Conservation (phyloP, 495 filamentous ascomycete species). For the Tricharina praecox region DNA sequence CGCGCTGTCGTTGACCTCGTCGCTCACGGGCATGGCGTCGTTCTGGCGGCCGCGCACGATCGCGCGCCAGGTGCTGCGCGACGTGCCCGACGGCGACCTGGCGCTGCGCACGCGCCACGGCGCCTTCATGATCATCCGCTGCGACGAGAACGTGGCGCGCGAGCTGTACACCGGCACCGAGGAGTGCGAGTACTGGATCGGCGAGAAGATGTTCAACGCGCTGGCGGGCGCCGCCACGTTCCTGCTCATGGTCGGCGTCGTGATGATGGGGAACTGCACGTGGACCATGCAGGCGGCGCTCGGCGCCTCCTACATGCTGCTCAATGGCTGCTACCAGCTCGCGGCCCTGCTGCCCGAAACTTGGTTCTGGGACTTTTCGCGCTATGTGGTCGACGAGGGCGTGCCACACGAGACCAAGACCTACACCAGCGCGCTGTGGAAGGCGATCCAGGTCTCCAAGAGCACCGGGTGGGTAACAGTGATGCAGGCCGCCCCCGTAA, state of each 20-base stretch:
- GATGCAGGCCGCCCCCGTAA: slow-evolving; percentile 1
- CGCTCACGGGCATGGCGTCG: slow-evolving; percentile 37
- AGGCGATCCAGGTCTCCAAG: neutral
- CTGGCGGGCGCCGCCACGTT: slow-evolving; percentile 43
- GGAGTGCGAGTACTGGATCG: slow-evolving; percentile 36
- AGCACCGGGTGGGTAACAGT: slow-evolving; percentile 1
- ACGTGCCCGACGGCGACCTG: slow-evolving; percentile 42
- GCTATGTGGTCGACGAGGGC: slow-evolving; percentile 1
- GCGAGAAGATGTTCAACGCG: slow-evolving; percentile 30
- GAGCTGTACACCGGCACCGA: slow-evolving; percentile 48
- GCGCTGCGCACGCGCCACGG: slow-evolving; percentile 39
- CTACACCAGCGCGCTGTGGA: neutral
- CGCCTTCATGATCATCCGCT: slow-evolving; percentile 43
- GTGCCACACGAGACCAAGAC: neutral
- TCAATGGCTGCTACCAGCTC: slow-evolving; percentile 46
- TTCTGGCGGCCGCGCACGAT: slow-evolving; percentile 39
- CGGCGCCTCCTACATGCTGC: slow-evolving; percentile 38
- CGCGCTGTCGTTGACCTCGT: slow-evolving; percentile 33
- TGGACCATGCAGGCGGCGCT: slow-evolving; percentile 44
- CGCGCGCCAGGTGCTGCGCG: slow-evolving; percentile 31
- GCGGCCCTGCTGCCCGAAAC: slow-evolving; percentile 32
- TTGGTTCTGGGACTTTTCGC: slow-evolving; percentile 2
- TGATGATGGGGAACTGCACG: slow-evolving; percentile 44
- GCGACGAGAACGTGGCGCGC: slow-evolving; percentile 45
- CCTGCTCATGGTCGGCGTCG: slow-evolving; percentile 43